Percentiles rank a stretch among this genome's conserved stretches.
Conservation (phyloP, 2,329 filamentous ascomycete species). For the Trichoderma atroviride region DNA sequence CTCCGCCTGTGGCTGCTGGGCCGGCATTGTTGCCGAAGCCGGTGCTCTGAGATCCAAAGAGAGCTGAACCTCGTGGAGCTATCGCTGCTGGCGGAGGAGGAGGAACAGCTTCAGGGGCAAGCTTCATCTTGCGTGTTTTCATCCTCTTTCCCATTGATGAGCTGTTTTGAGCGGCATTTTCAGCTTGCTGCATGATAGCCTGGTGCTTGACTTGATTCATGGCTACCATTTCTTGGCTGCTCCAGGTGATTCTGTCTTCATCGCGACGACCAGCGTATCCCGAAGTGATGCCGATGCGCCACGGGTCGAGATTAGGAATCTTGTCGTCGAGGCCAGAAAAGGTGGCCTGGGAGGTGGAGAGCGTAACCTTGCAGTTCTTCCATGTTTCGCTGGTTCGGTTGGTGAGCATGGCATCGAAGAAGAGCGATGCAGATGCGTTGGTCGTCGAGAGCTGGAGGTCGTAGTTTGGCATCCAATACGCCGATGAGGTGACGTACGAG, state of each 20-base stretch:
- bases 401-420: conserved; percentile 64
- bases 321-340: conserved; percentile 58
- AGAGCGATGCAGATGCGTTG: conserved; percentile 53
- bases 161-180: background rate
- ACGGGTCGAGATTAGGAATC: conserved; percentile 58
- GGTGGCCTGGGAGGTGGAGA: conserved; percentile 65
- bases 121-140: background rate
- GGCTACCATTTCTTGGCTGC: conserved; percentile 41
- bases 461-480: conserved; percentile 64
- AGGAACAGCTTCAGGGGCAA: background rate
- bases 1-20: background rate
- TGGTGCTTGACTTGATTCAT: background rate
- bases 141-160: background rate
- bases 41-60: background rate
- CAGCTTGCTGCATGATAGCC: background rate
- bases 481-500: conserved; percentile 61
- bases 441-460: conserved; percentile 64
- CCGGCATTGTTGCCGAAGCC: too few relatives aligned
- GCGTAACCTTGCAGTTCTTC: conserved; percentile 60
- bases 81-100: background rate
- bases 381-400: conserved; percentile 67
- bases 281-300: conserved; percentile 56
- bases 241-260: conserved; percentile 40
- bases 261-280: conserved; percentile 23
- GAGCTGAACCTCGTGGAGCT: background rate